Evolutionary conservation across 2,329 filamentous ascomycete species (phyloP).

Genomic region (Epichloe sibirici): DNA sequence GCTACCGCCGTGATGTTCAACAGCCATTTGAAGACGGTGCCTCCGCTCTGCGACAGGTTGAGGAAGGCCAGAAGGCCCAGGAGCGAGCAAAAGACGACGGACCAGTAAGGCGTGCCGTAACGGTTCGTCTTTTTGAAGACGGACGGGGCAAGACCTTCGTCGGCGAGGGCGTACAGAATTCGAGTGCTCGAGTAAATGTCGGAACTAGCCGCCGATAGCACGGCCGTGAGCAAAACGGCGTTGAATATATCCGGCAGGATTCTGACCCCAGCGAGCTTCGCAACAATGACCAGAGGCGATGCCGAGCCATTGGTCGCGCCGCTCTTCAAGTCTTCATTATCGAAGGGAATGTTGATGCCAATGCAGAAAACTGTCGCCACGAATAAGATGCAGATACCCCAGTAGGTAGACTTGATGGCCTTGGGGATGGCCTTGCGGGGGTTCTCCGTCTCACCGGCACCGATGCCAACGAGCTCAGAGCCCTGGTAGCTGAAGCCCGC

Average conservation of each 20-base stretch:
- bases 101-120: constrained; percentile 49
- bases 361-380: constrained; percentile 55
- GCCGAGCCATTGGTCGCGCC: constrained; percentile 45
- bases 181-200: constrained; percentile 64
- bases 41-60: constrained; percentile 47
- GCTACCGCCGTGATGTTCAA: constrained; percentile 58
- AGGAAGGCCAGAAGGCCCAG: constrained; percentile 56
- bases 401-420: constrained; percentile 65
- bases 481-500: constrained; percentile 63
- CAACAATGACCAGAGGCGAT: constrained; percentile 52
- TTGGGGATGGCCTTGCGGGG: constrained; percentile 59
- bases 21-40: constrained; percentile 58
- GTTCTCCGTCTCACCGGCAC: constrained; percentile 65
- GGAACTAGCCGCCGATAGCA: constrained; percentile 66
- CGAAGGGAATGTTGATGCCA: constrained; percentile 56
- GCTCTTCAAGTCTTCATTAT: constrained; percentile 40
- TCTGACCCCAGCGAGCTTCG: constrained; percentile 48
- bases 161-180: constrained; percentile 53
- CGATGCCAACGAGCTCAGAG: constrained; percentile 64
- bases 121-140: constrained; percentile 48
- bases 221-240: constrained; percentile 63
- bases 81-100: constrained; percentile 40
- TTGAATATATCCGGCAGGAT: constrained; percentile 62
- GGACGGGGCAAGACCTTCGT: constrained; percentile 49
- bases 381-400: constrained; percentile 61